These are phyloP conservation scores for Plantago coronopus DNA, from an alignment of 305 asterid species.

Conservation along the genomic window DNA sequence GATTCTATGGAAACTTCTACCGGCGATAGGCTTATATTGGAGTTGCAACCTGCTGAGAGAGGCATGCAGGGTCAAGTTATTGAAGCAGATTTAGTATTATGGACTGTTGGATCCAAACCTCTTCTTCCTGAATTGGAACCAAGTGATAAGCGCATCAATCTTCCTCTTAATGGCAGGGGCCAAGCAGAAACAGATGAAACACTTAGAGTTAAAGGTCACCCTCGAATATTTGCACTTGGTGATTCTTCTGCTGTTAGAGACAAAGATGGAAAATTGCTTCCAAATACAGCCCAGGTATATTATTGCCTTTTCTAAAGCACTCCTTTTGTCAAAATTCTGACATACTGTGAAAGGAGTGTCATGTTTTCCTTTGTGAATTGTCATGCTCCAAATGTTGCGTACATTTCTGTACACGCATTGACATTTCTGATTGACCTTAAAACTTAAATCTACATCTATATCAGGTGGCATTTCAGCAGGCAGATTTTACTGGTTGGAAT, in stretches of 20 bases:
- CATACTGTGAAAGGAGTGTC: not conserved
- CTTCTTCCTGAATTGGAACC: slow-evolving; percentile 55
- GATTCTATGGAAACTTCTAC: slow-evolving; percentile 31
- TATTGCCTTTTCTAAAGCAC: slow-evolving; percentile 11
- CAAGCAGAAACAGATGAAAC: slow-evolving; percentile 98
- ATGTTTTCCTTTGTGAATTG: slow-evolving; percentile 8
- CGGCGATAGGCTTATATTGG: slow-evolving; percentile 46
- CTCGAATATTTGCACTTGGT: slow-evolving; percentile 87
- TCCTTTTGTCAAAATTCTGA: not conserved
- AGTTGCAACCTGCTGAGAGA: slow-evolving; percentile 80
- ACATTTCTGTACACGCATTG: not conserved
- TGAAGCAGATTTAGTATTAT: slow-evolving; percentile 75
- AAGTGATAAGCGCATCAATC: slow-evolving; percentile 40
- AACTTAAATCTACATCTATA: slow-evolving; percentile 14
- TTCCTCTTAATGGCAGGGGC: slow-evolving; percentile 86
- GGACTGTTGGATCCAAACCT: slow-evolving; percentile 92
- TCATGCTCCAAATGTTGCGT: not conserved
- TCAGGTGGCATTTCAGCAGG: slow-evolving; percentile 97
- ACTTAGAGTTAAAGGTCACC: slow-evolving; percentile 86
- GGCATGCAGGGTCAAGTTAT: slow-evolving; percentile 47
- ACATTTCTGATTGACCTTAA: slow-evolving; percentile 9
- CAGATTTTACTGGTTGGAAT: slow-evolving; percentile 98
- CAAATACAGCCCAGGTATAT: slow-evolving; percentile 89
- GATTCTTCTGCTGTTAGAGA: slow-evolving; percentile 86
- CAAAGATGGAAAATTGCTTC: slow-evolving; percentile 71